These are phyloP conservation scores for Malassezia japonica DNA, from an alignment of 1,284 basidiomycete genomes.

Conservation along the genomic window DNA sequence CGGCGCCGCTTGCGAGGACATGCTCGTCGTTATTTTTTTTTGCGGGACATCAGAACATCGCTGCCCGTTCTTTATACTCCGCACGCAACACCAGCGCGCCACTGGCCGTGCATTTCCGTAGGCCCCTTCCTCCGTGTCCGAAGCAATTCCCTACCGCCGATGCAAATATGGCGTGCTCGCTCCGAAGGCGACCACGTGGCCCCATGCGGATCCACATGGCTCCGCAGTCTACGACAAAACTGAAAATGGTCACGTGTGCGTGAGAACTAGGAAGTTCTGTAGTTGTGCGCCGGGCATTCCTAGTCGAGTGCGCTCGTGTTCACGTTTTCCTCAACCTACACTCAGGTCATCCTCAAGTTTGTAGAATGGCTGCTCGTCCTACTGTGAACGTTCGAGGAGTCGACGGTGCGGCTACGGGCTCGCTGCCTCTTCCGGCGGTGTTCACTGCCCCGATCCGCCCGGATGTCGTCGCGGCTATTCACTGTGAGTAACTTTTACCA, in stretches of 20 bases:
- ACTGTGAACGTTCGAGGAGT: constrained; percentile 47
- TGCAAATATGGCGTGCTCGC: constrained; percentile 17
- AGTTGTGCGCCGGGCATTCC: not conserved
- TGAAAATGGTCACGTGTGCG: constrained; percentile 16
- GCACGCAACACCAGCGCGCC: too few relatives aligned
- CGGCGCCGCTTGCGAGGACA: not conserved
- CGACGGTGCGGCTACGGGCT: constrained; percentile 62
- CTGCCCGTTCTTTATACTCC: not conserved
- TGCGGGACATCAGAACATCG: not conserved
- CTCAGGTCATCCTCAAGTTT: constrained; percentile 13
- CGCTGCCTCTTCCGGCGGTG: constrained; percentile 88
- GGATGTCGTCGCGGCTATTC: constrained; percentile 94
- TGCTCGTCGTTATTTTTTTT: not conserved
- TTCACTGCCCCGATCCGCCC: constrained; percentile 95
- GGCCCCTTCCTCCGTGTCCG: not conserved
- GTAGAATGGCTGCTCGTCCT: constrained; percentile 19
- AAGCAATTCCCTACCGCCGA: not conserved
- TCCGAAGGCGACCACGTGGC: not conserved
- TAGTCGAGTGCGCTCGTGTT: not conserved
- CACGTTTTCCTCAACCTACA: constrained; percentile 18
- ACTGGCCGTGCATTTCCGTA: too few relatives aligned
- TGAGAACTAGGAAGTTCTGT: constrained; percentile 16
- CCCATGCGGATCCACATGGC: not conserved
- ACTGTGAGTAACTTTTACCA: constrained; percentile 69
- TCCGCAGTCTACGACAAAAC: too few relatives aligned